Base-by-base conservation (phyloP, 805 yeast genomes). In the Ogataea pilisensis region DNA sequence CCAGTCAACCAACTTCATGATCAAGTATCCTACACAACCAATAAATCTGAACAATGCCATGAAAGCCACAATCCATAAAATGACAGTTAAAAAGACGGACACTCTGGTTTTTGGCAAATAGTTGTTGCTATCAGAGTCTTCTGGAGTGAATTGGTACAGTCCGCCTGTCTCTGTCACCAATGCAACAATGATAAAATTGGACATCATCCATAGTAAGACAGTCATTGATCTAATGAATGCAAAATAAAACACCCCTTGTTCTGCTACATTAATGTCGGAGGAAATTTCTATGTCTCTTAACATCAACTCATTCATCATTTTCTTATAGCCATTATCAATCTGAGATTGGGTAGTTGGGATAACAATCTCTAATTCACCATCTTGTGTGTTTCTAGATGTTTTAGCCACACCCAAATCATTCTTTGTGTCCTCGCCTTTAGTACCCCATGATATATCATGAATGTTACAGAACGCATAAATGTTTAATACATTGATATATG, bases 371-470 rank as follows among this genome's bases (percentile, higher is more conserved):
- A 81, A 73, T 45, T 80, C 79, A 51, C 85, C 88, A 41, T 74
- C 79, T 39, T 70, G 75, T 30, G 74, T 72, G n/a, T 50, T 46
- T 5, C 44, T 45, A 3, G 86, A 59, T 17, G 53, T 73, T 54
- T 82, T 85, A 19, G 95, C 96, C 34, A 82, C 80, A 45, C 97
- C 98, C 53, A 93, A 71, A 61, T 76, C 95, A 65, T 69, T 76
- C 57, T 69, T 78, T 58, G 78, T 73, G 9, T 78, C 79, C 37
- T 82, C 87, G 35, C 95, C 96, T 61, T 90, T 87, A 4, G 96
- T 91, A 60, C 98, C 98, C 98, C 98, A 91, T 6, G 96, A 85
- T 35, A 91, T 81, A 68, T 91, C 99, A 62, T 91, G 96, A 45
- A 91, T 83, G 64, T 91, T 91, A 69, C 97, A 90, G 61, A 91